A percentile compares a stretch with the other conserved stretches of the same genome.
Evolutionary conservation across 2,329 filamentous ascomycete genomes (phyloP).

Genomic region (Cladosporium sp.): DNA sequence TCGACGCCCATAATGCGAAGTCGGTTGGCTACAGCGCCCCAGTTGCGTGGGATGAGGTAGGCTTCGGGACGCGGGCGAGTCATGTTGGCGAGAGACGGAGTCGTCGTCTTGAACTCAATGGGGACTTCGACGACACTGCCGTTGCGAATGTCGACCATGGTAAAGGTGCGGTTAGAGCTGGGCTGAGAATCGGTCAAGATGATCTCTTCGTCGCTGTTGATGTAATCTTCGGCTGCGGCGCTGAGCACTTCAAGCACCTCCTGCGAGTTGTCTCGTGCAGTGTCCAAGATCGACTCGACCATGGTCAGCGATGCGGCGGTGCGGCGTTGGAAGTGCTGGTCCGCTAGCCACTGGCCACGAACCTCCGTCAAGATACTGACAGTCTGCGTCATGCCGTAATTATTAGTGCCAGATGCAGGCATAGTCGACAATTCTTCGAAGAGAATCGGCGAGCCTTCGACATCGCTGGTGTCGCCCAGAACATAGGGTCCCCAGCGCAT

Average conservation of each 20-base stretch:
- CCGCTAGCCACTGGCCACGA: conserved; percentile 27
- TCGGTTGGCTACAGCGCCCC: conserved; percentile 27
- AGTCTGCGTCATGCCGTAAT: conserved; percentile 25
- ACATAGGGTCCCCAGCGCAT: conserved; percentile 41
- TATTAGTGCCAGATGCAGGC: conserved; percentile 26
- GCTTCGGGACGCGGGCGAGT: conserved; percentile 29
- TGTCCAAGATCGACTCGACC: conserved; percentile 24
- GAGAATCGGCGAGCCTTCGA: conserved; percentile 30
- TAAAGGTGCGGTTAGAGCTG: conserved; percentile 27
- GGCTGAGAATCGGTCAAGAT: conserved; percentile 28
- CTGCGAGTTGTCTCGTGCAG: conserved; percentile 23
- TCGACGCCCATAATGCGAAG: conserved; percentile 31
- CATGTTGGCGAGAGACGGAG: conserved; percentile 27
- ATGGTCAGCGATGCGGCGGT: conserved; percentile 26
- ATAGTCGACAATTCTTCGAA: conserved; percentile 34
- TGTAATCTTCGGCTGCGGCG: conserved; percentile 27
- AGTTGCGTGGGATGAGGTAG: conserved; percentile 34
- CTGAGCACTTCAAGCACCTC: conserved; percentile 29
- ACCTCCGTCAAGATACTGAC: conserved; percentile 27
- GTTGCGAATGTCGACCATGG: conserved; percentile 27
- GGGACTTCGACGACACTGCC: conserved; percentile 25
- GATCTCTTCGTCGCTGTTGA: conserved; percentile 28
- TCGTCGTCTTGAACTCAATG: conserved; percentile 26
- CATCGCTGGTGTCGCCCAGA: conserved; percentile 31
- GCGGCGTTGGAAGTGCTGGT: conserved; percentile 29